Percentiles rank a stretch among this genome's conserved stretches.
Conservation (phyloP, 1,284 basidiomycete genomes). For the Sparassis latifolia region DNA sequence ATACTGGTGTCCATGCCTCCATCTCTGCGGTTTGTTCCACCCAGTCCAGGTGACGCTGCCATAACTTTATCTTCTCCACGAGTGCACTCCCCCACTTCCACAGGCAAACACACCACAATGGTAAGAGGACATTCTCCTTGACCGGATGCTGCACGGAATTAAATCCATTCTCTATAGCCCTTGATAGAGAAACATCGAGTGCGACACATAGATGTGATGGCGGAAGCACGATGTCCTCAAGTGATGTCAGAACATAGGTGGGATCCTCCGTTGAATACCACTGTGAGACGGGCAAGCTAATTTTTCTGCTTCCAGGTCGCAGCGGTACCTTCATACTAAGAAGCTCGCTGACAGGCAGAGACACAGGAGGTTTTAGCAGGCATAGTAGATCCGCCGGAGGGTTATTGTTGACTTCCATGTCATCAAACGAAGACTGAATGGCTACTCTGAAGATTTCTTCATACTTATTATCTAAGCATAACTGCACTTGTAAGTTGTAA, state of each 20-base stretch:
- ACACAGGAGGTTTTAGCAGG: not conserved
- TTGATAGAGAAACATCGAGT: not conserved
- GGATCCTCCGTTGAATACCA: not conserved
- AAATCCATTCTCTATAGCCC: not conserved
- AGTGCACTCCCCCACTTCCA: not conserved
- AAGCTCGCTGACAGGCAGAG: not conserved
- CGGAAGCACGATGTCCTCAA: not conserved
- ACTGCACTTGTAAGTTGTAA: not conserved
- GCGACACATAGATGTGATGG: not conserved
- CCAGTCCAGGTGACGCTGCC: not conserved
- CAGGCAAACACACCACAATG: not conserved
- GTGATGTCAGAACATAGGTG: not conserved
- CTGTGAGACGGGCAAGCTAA: not conserved
- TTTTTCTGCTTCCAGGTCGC: constrained; percentile 1
- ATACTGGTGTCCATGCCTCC: not conserved
- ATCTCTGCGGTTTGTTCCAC: not conserved
- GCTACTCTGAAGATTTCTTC: not conserved
- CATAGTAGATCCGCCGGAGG: not conserved
- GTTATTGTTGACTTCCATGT: not conserved
- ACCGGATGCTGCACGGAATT: constrained; percentile 2
- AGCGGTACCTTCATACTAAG: not conserved
- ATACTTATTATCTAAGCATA: not conserved
- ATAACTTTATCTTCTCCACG: not conserved
- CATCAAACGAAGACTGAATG: not conserved
- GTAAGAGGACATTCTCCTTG: not conserved